Conservation (phyloP, 306 rosid genomes). For the Ochetophila trinervis region DNA sequence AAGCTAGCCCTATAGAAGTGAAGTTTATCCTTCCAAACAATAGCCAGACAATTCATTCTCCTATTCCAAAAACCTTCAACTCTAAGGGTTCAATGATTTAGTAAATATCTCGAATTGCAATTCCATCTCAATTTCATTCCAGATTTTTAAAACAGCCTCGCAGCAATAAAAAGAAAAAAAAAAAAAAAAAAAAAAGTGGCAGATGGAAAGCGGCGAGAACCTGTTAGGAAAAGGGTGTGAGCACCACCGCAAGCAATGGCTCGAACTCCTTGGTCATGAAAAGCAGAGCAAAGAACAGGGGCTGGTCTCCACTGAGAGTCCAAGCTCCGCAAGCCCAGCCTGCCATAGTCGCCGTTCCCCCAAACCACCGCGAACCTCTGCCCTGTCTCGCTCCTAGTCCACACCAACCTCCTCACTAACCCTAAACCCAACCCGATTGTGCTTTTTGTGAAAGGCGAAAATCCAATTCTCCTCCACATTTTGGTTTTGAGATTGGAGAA, state of each 20-base stretch:
- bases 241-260: slow-evolving; percentile 95
- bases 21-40: neutral
- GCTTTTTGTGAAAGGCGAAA: neutral
- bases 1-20: neutral
- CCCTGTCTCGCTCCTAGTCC: slow-evolving; percentile 29
- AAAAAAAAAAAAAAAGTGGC: neutral
- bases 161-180: slow-evolving; percentile 7
- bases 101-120: neutral
- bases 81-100: neutral
- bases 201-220: slow-evolving; percentile 20
- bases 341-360: slow-evolving; percentile 90
- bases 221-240: slow-evolving; percentile 90
- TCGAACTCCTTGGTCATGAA: slow-evolving; percentile 39
- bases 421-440: neutral
- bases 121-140: neutral
- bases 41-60: neutral
- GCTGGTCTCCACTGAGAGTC: slow-evolving; percentile 84
- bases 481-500: no score
- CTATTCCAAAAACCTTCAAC: no score
- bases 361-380: slow-evolving; percentile 69
- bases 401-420: slow-evolving; percentile 37
- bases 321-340: slow-evolving; percentile 74
- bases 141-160: neutral
- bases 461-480: no score
- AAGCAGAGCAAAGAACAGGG: slow-evolving; percentile 42